Conservation (phyloP, 768 basidiomycete species). For the Calocybe cyanea region DNA sequence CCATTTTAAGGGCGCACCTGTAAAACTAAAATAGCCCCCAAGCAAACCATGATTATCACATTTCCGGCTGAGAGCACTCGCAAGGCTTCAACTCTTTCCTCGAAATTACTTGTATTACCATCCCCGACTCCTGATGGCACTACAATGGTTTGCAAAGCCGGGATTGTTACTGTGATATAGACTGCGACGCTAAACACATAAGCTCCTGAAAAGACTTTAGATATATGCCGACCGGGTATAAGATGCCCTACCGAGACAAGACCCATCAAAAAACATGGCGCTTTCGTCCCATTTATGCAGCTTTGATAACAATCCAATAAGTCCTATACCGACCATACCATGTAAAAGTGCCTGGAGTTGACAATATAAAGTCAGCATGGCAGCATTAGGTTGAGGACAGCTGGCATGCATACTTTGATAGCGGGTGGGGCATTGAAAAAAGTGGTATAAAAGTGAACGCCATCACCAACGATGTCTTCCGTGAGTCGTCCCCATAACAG, state of each 20-base stretch:
- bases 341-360: constrained; percentile 76
- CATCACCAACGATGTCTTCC: constrained; percentile 65
- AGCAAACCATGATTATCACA: constrained; percentile 69
- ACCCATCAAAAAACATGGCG: constrained; percentile 93
- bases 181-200: constrained; percentile 76
- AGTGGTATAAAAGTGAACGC: constrained; percentile 85
- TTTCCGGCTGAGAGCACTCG: constrained; percentile 84
- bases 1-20: constrained; percentile 52
- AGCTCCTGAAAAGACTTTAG: constrained; percentile 42
- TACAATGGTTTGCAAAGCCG: constrained; percentile 72
- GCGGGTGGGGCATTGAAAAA: constrained; percentile 93
- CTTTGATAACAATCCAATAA: constrained; percentile 74
- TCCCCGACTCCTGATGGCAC: constrained; percentile 50
- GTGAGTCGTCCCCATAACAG: constrained; percentile 70
- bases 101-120: constrained; percentile 30
- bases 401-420: constrained; percentile 64
- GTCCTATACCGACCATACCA: constrained; percentile 74
- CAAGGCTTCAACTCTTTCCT: constrained; percentile 74
- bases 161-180: constrained; percentile 81
- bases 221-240: constrained; percentile 1
- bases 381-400: neutral
- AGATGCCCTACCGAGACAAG: constrained; percentile 66
- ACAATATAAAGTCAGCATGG: neutral
- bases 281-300: constrained; percentile 87
- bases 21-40: constrained; percentile 61